Base-by-base conservation (phyloP, 2,329 filamentous ascomycete genomes). In the Epicoccum nigrum region DNA sequence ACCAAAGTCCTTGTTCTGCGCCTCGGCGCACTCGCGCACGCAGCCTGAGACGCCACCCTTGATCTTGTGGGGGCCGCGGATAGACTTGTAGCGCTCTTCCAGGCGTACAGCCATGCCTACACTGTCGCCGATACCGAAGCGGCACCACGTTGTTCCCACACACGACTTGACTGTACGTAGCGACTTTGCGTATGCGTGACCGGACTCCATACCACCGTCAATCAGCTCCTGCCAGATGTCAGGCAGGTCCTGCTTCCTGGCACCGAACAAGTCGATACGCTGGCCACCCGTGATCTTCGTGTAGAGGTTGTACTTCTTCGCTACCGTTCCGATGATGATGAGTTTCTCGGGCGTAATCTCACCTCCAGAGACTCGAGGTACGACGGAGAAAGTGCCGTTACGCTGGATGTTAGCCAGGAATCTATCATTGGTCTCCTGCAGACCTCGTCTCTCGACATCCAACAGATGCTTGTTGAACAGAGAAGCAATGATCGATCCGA, bases 271-370 rank as follows among this genome's bases (percentile, higher is more conserved):
- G 72, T 96, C 92, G 67, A 96, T 96, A 48, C 92, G 85, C 74
- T 96, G 92, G 1, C 89, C 92, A 47, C 92, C 92, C 0, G 92
- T 96, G 68, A 96, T 95, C 75, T 96, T 96, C 67, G 87, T 91
- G 76, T 96, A 96, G 6, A 96, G 78, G 28, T 83, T 82, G 67
- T 90, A 96, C 69, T 93, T 87, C 77, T 89, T 89, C 0, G 91
- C 92, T 0, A 96, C 90, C 47, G 86, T 84, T 0, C 90, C 92
- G 52, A 96, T 92, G 49, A 86, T 83, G 38, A 96, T 88, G 43
- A 96, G 82, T 70, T 90, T 92, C 40, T 94, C 89, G 0, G 92
- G 86, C 0, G 90, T 94, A 66, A 96, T 94, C 73, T 96, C 92
- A 53, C 92, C 92, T 37, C 84, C 92, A 2, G 90, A 82, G 1